Conservation (phyloP, 192 early-diverging fungal species). For the Mortierella hygrophila region DNA sequence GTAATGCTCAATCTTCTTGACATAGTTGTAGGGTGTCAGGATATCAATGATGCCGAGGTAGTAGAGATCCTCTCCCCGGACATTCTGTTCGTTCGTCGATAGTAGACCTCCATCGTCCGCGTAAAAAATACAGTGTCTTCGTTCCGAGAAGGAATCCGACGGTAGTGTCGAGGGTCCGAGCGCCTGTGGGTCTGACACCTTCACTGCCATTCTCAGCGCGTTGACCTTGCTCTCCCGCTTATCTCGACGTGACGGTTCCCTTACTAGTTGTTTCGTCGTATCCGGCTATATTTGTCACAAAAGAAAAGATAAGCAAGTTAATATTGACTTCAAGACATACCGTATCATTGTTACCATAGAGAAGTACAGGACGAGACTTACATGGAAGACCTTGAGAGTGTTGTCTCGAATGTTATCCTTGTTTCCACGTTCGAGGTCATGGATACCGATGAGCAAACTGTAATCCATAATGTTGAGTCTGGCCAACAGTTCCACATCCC, state of each 20-base stretch:
- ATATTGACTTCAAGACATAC: not conserved
- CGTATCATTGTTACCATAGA: not conserved
- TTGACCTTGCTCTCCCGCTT: conserved; percentile 70
- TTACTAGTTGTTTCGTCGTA: conserved; percentile 58
- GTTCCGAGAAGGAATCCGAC: conserved; percentile 67
- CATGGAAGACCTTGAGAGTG: conserved; percentile 85
- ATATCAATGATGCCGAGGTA: conserved; percentile 99
- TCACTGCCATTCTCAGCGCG: conserved; percentile 67
- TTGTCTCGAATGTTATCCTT: conserved; percentile 91
- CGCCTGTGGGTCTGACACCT: conserved; percentile 67
- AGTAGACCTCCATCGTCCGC: conserved; percentile 91
- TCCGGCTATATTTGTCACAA: conserved; percentile 46
- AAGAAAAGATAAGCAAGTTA: not conserved
- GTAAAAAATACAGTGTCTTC: conserved; percentile 88
- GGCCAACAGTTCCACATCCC: conserved; percentile 84
- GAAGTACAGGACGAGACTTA: conserved; percentile 23
- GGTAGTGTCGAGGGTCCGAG: conserved; percentile 72
- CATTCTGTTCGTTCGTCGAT: conserved; percentile 79
- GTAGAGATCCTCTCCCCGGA: conserved; percentile 82
- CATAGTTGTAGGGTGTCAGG: conserved; percentile 91
- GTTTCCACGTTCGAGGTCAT: conserved; percentile 89
- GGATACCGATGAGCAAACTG: conserved; percentile 93
- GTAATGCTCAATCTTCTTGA: conserved; percentile 91
- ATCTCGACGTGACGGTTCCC: conserved; percentile 59
- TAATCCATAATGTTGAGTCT: conserved; percentile 98